Base-by-base conservation (phyloP, 495 filamentous ascomycete species). In the Ascodesmis nigricans region DNA sequence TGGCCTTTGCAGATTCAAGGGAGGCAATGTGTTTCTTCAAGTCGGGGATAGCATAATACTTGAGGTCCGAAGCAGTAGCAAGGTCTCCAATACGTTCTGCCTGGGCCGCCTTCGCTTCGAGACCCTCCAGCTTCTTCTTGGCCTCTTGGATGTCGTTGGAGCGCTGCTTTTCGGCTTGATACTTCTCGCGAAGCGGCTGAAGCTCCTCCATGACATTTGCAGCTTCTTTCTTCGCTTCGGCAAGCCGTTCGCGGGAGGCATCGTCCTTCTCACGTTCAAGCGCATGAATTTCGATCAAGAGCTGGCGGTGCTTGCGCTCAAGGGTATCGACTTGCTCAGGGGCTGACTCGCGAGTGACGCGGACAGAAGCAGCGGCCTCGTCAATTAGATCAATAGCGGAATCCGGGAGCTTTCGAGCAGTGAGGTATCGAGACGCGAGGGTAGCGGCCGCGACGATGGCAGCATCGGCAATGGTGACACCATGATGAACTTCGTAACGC, bases 41-140 rank as follows among this genome's bases (percentile, higher is more conserved):
- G 43, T 93, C 87, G 1, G 87, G 87, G 39, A 97, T 93, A 35
- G 83, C 87, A 50, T 91, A 91, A 64, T 93, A 95, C 52, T 80
- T 75, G 22, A 97, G 65, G 56, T 95, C 87, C 18, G 90, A 84
- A 29, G 81, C 83, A 2, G 69, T 75, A 33, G 65, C 57, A 40
- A 77, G 66, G 46, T 97, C 82, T 23, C 81, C 75, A 33, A 69
- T 63, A 41, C 87, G 71, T 53, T 82, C 78, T 16, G 87, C 87
- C 45, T 93, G 81, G 36, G 91, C 83, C 39, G 77, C 69, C 60
- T 95, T 95, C 46, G 78, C 72, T 45, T 76, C 75, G 34, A 92
- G 67, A 22, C 63, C 58, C 40, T 95, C 87, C 20, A 93, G 67
- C 59, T 93, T 93, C 49, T 87, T 67, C 65, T 90, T 92, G n/a